phyloP scores from a whole-genome alignment of 306 rosid species.

The Vigna mungo region DNA sequence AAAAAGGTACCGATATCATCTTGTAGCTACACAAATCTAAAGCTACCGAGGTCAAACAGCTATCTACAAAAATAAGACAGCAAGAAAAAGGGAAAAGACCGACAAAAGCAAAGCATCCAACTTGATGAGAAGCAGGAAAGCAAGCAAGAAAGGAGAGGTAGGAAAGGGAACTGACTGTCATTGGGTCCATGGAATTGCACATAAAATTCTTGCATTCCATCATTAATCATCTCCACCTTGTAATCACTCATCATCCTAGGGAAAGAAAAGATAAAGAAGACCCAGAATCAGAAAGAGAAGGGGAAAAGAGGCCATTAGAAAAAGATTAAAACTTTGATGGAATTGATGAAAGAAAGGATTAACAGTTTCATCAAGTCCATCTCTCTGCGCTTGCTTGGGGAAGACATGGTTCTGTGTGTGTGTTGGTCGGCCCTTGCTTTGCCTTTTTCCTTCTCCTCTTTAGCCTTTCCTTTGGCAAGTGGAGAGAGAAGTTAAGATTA shows the following conservation, averaged over 20 bases:
- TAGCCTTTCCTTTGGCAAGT: neutral
- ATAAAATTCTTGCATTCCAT: constrained; percentile 66
- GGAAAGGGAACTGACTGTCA: constrained; percentile 43
- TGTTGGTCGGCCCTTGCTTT: neutral
- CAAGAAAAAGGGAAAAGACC: constrained; percentile 1
- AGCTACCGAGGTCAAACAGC: constrained; percentile 40
- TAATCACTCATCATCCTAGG: constrained; percentile 68
- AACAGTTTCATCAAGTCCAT: constrained; percentile 67
- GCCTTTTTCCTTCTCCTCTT: neutral
- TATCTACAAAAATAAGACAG: neutral
- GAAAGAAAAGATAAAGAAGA: neutral
- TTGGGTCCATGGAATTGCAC: constrained; percentile 60
- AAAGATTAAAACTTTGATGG: constrained; percentile 9
- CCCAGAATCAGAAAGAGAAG: neutral
- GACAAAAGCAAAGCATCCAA: constrained; percentile 25
- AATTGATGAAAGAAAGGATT: constrained; percentile 30
- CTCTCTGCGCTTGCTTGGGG: constrained; percentile 66
- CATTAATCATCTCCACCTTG: constrained; percentile 61
- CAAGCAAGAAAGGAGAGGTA: neutral
- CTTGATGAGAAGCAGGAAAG: constrained; percentile 21
- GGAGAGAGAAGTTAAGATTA: constrained; percentile 9
- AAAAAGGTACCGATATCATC: neutral
- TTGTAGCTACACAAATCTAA: constrained; percentile 35
- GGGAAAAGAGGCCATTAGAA: constrained; percentile 24
- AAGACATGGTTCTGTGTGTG: constrained; percentile 45